phyloP scores from a whole-genome alignment of 192 early-diverging fungal genomes.

The Linnemannia zychae region DNA sequence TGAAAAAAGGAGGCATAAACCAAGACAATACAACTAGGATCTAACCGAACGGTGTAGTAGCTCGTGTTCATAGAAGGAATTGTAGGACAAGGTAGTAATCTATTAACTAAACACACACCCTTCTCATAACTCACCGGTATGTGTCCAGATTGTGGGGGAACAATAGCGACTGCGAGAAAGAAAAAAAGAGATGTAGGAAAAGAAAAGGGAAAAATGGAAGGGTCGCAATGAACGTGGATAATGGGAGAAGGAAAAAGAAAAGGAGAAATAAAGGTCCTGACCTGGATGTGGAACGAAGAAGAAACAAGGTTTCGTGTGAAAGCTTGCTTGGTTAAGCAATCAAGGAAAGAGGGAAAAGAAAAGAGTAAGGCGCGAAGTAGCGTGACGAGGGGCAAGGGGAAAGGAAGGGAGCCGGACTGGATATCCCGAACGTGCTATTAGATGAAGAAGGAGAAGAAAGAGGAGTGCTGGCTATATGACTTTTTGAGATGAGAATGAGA shows the following conservation, averaged over 20 bases:
- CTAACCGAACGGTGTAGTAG: background rate
- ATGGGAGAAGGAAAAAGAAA: background rate
- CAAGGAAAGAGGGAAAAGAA: background rate
- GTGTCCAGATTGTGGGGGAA: background rate
- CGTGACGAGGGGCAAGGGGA: background rate
- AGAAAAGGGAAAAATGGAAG: background rate
- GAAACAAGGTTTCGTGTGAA: background rate
- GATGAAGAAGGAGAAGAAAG: background rate
- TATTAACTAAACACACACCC: background rate
- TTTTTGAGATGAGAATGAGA: background rate
- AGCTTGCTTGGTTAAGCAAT: background rate
- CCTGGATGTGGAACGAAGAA: background rate
- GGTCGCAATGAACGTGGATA: background rate
- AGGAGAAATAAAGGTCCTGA: background rate
- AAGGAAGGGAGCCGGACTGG: background rate
- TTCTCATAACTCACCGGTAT: background rate
- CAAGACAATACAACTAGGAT: constrained; percentile 1
- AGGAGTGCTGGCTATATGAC: no score
- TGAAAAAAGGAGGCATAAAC: background rate
- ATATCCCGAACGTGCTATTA: background rate
- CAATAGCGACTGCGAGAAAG: background rate
- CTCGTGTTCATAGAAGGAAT: background rate
- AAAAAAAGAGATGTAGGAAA: background rate
- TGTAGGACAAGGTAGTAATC: no score
- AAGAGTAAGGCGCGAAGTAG: background rate